Base-by-base conservation (phyloP, 352 stramenopile species). In the Globisporangium orthogonon region DNA sequence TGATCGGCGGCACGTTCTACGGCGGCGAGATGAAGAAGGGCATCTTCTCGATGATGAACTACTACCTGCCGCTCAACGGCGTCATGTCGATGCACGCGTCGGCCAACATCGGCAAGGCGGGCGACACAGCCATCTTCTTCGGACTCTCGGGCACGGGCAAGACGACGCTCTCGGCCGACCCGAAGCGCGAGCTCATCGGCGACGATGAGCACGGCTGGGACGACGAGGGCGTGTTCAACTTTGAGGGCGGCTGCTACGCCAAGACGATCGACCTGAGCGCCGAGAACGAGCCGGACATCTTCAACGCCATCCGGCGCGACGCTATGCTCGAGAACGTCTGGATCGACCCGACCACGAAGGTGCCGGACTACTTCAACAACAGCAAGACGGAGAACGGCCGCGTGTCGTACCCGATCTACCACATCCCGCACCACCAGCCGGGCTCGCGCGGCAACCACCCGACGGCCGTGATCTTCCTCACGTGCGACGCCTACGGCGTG, bases 1-100 rank as follows among this genome's bases (percentile, higher is more conserved):
- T 98, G 48, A 98, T 98, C 55, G 93, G 94, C 55, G 95, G 95
- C 54, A 98, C 96, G 7, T 98, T 86, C 83, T 99, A 98, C 76
- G 96, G 95, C 52, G 97, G 96, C 45, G 96, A 99, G 75, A 99
- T 98, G 82, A 99, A 99, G 79, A 98, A 99, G 77, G 96, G 95
- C 31, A 98, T 98, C 64, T 99, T 99, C 64, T 94, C 81, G 55
- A 87, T 99, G 73, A 99, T 99, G 95, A 98, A 99, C 78, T 98
- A 98, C 78, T 98, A 86, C 87, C 74, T 98, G 35, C 96, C 96
- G 33, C 82, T 98, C 49, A 71, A 97, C 49, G 90, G 91, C 59
- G 94, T 98, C 69, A 96, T 99, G 75, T 76, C 96, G 54, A 99
- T 99, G 97, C 97, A 99, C 83, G 98, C 95, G 70, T 98, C 91